Conservation (phyloP, 192 early-diverging fungal genomes). For the Backusella parvicylindrica region DNA sequence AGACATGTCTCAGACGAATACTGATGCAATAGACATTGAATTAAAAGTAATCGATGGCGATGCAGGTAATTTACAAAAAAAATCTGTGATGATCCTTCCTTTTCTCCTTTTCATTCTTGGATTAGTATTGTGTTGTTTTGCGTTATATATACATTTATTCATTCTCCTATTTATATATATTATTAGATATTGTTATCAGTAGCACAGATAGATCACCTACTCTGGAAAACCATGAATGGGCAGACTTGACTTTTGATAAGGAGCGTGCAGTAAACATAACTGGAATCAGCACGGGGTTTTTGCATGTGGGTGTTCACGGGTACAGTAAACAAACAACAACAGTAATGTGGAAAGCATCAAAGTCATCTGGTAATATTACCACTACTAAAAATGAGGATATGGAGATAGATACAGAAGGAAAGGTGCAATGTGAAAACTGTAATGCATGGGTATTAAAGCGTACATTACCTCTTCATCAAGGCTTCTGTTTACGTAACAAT, state of each 20-base stretch:
- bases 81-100: background rate
- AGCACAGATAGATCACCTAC: slow-evolving; percentile 28
- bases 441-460: slow-evolving; percentile 56
- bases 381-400: slow-evolving; percentile 8
- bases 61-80: slow-evolving; percentile 6
- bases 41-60: slow-evolving; percentile 22
- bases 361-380: background rate
- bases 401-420: slow-evolving; percentile 6
- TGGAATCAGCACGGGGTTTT: slow-evolving; percentile 8
- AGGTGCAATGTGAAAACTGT: slow-evolving; percentile 69
- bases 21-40: background rate
- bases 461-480: slow-evolving; percentile 65
- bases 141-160: background rate
- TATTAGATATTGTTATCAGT: slow-evolving; percentile 41
- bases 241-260: slow-evolving; percentile 35
- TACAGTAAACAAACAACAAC: slow-evolving; percentile 3
- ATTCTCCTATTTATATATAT: slow-evolving; percentile 6
- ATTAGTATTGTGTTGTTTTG: background rate
- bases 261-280: slow-evolving; percentile 5
- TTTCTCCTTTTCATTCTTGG: background rate
- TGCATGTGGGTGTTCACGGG: slow-evolving; percentile 45
- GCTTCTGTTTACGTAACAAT: slow-evolving; percentile 84
- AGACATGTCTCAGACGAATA: background rate
- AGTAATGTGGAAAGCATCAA: background rate
- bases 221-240: slow-evolving; percentile 43